These are phyloP conservation scores for Naganishia cerealis DNA, from an alignment of 1,284 basidiomycete genomes.

Conservation along the genomic window DNA sequence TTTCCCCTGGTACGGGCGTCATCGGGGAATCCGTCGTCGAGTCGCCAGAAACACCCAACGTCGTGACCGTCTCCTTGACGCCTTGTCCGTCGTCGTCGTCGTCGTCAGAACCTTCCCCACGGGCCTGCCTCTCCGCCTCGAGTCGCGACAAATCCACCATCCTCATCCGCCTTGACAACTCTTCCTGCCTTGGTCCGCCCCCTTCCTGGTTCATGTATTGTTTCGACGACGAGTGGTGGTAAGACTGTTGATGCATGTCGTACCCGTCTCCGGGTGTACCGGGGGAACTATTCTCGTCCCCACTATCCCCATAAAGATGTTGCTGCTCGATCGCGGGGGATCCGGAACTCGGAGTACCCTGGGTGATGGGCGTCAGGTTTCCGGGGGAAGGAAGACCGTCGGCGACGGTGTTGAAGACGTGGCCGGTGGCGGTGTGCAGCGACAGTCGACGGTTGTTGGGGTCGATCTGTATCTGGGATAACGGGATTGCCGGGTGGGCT, in stretches of 20 bases:
- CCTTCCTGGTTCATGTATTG: conserved; percentile 36
- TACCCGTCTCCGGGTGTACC: conserved; percentile 36
- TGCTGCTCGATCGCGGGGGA: conserved; percentile 10
- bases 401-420: conserved; percentile 47
- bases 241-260: conserved; percentile 33
- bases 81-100: neutral
- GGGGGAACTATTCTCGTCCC: conserved; percentile 35
- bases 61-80: neutral
- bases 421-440: conserved; percentile 47
- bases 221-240: conserved; percentile 19
- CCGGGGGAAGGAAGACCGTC: conserved; percentile 51
- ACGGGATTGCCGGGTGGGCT: conserved; percentile 49
- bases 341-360: conserved; percentile 23
- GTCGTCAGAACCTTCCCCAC: conserved; percentile 7
- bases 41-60: neutral
- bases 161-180: conserved; percentile 23
- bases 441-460: conserved; percentile 39
- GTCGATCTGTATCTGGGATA: conserved; percentile 41
- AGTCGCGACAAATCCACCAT: conserved; percentile 25
- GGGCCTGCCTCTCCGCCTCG: conserved; percentile 20
- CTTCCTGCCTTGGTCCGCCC: conserved; percentile 28
- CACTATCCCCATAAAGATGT: conserved; percentile 36
- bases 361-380: conserved; percentile 47
- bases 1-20: conserved; percentile 11
- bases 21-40: conserved; percentile 7